phyloP scores from a whole-genome alignment of 768 basidiomycete species.

The Naganishia onofrii region DNA sequence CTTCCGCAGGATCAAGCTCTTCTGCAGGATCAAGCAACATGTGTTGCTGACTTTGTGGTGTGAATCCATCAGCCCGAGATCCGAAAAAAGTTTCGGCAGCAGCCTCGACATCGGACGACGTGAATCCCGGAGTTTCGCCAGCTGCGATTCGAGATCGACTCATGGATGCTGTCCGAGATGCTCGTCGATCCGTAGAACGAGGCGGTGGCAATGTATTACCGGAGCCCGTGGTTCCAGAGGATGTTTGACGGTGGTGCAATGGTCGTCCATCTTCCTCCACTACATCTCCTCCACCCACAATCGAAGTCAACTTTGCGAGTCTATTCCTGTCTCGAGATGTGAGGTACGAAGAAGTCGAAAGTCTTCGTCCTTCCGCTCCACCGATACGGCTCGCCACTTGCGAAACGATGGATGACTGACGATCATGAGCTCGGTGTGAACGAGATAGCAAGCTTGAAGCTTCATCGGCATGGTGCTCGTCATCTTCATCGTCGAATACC shows the following conservation, averaged over 20 bases:
- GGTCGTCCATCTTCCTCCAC: conserved; percentile 12
- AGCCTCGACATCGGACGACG: conserved; percentile 28
- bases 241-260: background rate
- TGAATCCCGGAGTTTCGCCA: conserved; percentile 17
- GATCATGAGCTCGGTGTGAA: conserved; percentile 21
- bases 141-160: conserved; percentile 11
- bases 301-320: conserved; percentile 26
- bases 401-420: conserved; percentile 14
- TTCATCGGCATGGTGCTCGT: conserved; percentile 23
- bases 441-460: conserved; percentile 34
- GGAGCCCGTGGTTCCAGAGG: background rate
- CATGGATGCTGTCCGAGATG: conserved; percentile 9
- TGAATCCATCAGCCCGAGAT: conserved; percentile 36
- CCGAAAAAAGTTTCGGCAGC: conserved; percentile 38
- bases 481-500: conserved; percentile 34
- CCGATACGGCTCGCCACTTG: conserved; percentile 10
- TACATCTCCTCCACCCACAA: conserved; percentile 22
- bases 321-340: conserved; percentile 20
- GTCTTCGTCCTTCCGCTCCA: conserved; percentile 11
- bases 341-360: conserved; percentile 18
- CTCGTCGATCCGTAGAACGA: conserved; percentile 2
- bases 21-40: conserved; percentile 50
- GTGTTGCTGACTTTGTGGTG: conserved; percentile 34
- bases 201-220: background rate
- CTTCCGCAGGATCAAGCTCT: conserved; percentile 43